Evolutionary conservation across 768 basidiomycete species (phyloP), one percentile per base, ranked within the genome.

Genomic region (Lanmaoa pseudosensibilis): DNA sequence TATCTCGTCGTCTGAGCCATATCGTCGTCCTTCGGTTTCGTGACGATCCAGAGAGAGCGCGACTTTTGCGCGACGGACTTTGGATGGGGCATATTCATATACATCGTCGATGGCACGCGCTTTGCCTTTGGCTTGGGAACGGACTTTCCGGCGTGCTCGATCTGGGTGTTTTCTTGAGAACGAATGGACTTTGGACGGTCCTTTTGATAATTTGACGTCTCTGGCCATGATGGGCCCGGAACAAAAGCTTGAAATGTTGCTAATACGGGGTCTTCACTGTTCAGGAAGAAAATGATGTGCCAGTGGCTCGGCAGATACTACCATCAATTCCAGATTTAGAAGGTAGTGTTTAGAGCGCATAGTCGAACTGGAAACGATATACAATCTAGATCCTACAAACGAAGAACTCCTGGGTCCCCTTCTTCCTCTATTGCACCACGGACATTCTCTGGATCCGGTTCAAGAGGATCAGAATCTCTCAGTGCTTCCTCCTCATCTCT

Each of bases 41-140:
- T 86, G 83, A 40, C 74, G 77, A 62, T 83, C 85, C 36, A 90
- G 70, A 33, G 82, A 76, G 34, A 86, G 74, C 44, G 66, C 70
- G 36, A 88, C 68, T 51, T 81, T 81, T 1, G 80, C 75, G 33
- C 88, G 76, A 54, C 82, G 76, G 19, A 74, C 72, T 52, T 75
- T 77, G 51, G 75, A 71, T 34, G 78, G 77, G 52, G 80, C 73
- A 56, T 84, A 84, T 63, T 90, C 88, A 67, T 89, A 90, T 1
- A 88, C 77, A 61, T 90, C 86, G 21, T 74, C 64, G 33, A 77
- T 65, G 16, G 69, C 52, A n/a, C 54, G 65, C 18, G 70, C 53
- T 49, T 75, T 74, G 21, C 43, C 54, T 33, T 52, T 58, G 34
- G 12, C 46, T 16, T 50, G 41, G 6, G 38, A 15, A 51, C 58